Base-by-base conservation (phyloP, 192 early-diverging fungal species). In the Coemansia sp. region DNA sequence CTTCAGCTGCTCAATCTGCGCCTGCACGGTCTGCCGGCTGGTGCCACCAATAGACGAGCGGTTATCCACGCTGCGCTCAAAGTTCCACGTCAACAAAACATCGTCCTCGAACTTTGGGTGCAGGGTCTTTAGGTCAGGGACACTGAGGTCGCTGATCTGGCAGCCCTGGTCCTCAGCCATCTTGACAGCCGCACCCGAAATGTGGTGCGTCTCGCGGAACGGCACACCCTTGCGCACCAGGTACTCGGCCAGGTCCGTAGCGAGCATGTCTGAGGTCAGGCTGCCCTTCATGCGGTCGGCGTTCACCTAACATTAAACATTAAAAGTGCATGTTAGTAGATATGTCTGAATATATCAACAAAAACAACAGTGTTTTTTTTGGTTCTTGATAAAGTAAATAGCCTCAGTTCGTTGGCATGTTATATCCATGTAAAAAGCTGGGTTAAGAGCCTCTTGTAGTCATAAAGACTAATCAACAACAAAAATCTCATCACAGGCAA, bases 141-240 rank as follows among this genome's bases (percentile, higher is more conserved):
- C 69, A 14, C 86, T 77, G 30, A 99, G 71, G n/a, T 90, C 69
- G 60, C 71, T 74, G 82, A 99, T 86, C 22, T 85, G 66, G 29
- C 72, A 81, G n/a, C 77, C 74, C 30, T 89, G 87, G 46, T 93
- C 91, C 77, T 99, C 97, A 30, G 93, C 97, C 77, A 97, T 70
- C 53, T 85, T 84, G 51, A 99, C 95, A 22, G 97, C 97, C 6
- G 86, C 89, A 16, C 97, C 97, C 46, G 97, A 92, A 61, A 99
- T 93, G 77, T 99, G 95, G 75, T 99, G 97, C 2, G 97, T 99
- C 68, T 95, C 91, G 67, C 97, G 91, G 91, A 99, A 99, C 7
- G 97, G 97, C 48, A 98, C 89, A 27, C 93, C 92, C 82, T 97
- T 97, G 54, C 97, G 89, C 48, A 99, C 97, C 22, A 99, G 82